Base-by-base conservation (phyloP, 2,329 filamentous ascomycete species). In the Sphaerulina musiva region DNA sequence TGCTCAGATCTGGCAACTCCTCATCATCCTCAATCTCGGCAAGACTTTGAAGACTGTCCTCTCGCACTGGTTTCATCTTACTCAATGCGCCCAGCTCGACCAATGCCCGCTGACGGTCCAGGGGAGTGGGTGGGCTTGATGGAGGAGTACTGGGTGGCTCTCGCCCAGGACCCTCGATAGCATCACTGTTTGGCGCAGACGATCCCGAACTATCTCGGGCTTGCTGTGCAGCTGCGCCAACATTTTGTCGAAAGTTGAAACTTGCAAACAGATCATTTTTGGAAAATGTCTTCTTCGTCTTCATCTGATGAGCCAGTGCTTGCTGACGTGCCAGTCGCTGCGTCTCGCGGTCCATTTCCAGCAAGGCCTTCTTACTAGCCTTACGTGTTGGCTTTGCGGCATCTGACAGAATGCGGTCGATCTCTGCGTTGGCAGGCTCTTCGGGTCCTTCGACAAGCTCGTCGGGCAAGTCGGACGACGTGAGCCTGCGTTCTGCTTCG, bases 321-420 rank as follows among this genome's bases (percentile, higher is more conserved):
- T 95, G 87, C 67, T 87, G 95, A 61, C 93, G 81, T 62, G 82
- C 85, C 74, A 98, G 82, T 31, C 93, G 83, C 73, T 98, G 93
- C 1, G 92, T 96, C 72, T 98, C 93, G 54, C 89, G 82, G 64
- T 87, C 86, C 86, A 98, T 96, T 62, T 97, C 92, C 68, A 96
- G 89, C 41, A 96, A 70, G 0, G 93, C 93, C 72, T 90, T 96
- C 74, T 92, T 97, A 74, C 91, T 92, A 0, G 93, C 91, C 68
- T 93, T 95, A 10, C 93, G 82, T 8, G 81, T 79, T 4, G 89
- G 85, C 3, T 85, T 82, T 26, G 80, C 77, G n/a, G 67, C 66
- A 39, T 68, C 67, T 4, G 66, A 68, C 56, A 69, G 61, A 54
- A 69, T 65, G 17, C 63, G 60, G 29, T 67, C 66, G 9, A 62